Evolutionary conservation across 75 land plant species (phyloP), one percentile per base, ranked within the genome.

Genomic region (Isoetes taiwanensis): DNA sequence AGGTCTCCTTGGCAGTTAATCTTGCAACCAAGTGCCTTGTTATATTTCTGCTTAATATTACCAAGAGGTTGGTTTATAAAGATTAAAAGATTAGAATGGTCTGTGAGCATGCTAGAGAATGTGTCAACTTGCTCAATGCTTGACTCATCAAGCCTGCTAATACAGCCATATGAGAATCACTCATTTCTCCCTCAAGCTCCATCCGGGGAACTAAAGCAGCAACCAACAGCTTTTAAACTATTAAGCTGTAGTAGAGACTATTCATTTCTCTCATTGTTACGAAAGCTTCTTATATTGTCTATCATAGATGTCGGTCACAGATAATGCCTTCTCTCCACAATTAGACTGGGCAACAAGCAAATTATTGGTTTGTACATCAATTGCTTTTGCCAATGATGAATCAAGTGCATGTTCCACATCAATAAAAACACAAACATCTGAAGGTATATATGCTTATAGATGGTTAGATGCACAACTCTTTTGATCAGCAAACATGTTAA

Each of bases 141-240:
- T 84, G 96, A 57, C 96, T 93, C 98, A 93, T 93, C 40, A 93
- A 35, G 46, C 96, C 80, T 46, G 98, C 85, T 74, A 86, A 95
- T 71, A 88, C 72, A 30, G 95, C 83, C 90, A 81, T 81, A 34
- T 87, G 96, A 38, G 85, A 72, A 64, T 93, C 98, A 20, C 98
- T 90, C 98, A 93, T 88, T 56, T 88, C 90, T 64, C 98, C 98
- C 62, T 88, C 98, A 52, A 93, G 90, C 69, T 93, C 98, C 58
- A 68, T 74, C 66, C 75, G 74, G 34, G 98, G 95, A 28, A 88
- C 98, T 14, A 93, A 76, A 25, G 98, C 98, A 25, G 98, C 98
- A 16, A 93, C 98, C 98, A 87, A 57, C 24, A 65, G 48, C 16
- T 33, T n/a, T n/a, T n/a, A n/a, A n/a, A n/a, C n/a, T n/a, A n/a